These are phyloP conservation scores for Saturnispora bothae DNA, from an alignment of 805 yeast species.

Conservation along the genomic window DNA sequence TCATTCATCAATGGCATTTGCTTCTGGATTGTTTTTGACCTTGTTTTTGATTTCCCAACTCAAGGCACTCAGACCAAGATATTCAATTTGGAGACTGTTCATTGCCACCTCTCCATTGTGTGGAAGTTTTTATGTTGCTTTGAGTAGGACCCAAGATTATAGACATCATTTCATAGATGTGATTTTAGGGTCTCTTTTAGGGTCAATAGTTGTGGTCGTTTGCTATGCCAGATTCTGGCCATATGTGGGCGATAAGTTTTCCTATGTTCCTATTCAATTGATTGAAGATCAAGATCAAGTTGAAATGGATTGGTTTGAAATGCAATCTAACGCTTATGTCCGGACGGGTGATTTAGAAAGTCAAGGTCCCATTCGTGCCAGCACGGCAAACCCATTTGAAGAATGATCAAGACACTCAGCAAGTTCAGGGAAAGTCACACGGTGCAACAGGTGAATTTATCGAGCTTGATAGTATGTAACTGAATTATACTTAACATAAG, in stretches of 20 bases:
- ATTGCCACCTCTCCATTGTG: constrained; percentile 46
- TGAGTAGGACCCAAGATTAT: constrained; percentile 83
- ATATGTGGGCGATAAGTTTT: constrained; percentile 19
- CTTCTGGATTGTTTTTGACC: constrained; percentile 53
- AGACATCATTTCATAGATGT: constrained; percentile 90
- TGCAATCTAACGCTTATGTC: constrained; percentile 5
- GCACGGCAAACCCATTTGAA: no score
- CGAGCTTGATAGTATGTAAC: no score
- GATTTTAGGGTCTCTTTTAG: constrained; percentile 59
- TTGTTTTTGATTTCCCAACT: constrained; percentile 65
- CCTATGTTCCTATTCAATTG: constrained; percentile 31
- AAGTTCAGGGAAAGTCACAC: no score
- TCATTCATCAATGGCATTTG: constrained; percentile 61
- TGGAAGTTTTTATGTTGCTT: constrained; percentile 67
- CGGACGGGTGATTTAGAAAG: constrained; percentile 7
- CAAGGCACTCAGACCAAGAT: constrained; percentile 24
- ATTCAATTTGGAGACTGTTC: constrained; percentile 55
- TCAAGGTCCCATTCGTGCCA: constrained; percentile 7
- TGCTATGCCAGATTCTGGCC: constrained; percentile 49
- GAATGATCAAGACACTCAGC: no score
- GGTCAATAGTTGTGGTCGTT: constrained; percentile 48
- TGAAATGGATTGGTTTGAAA: constrained; percentile 8
- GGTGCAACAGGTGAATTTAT: no score
- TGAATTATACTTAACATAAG: no score
- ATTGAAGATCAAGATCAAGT: constrained; percentile 1